These are phyloP conservation scores for Candida tibetensis DNA, from an alignment of 805 yeast species.

Conservation along the genomic window DNA sequence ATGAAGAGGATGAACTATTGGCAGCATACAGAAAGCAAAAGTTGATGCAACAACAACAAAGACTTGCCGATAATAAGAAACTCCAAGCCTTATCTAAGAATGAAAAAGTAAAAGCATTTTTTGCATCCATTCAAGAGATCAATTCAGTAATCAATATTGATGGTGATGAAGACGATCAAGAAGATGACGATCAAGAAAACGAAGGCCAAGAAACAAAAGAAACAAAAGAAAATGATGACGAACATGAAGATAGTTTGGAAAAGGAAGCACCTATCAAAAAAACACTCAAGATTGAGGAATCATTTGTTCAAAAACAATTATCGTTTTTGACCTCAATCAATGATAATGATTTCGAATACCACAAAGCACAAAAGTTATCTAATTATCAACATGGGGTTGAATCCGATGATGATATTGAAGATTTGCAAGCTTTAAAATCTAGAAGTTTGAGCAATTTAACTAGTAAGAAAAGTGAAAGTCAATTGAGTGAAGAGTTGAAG, in stretches of 20 bases:
- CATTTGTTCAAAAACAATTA: slow-evolving; percentile 54
- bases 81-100: slow-evolving; percentile 45
- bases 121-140: slow-evolving; percentile 56
- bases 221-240: slow-evolving; percentile 13
- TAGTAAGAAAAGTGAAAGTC: slow-evolving; percentile 21
- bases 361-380: slow-evolving; percentile 28
- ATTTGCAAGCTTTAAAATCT: slow-evolving; percentile 45
- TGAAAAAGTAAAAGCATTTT: slow-evolving; percentile 64
- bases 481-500: slow-evolving; percentile 15
- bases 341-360: slow-evolving; percentile 31
- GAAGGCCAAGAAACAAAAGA: slow-evolving; percentile 8
- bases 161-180: slow-evolving; percentile 24
- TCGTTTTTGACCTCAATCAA: slow-evolving; percentile 45
- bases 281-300: slow-evolving; percentile 43
- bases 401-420: slow-evolving; percentile 41
- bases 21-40: slow-evolving; percentile 45
- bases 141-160: slow-evolving; percentile 26
- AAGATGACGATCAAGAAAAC: slow-evolving; percentile 20
- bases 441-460: slow-evolving; percentile 35
- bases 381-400: slow-evolving; percentile 35
- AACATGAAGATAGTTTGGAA: slow-evolving; percentile 16
- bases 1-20: slow-evolving; percentile 66
- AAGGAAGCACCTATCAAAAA: slow-evolving; percentile 29
- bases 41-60: slow-evolving; percentile 45
- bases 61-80: slow-evolving; percentile 47